Conservation (phyloP, 441 rosid genomes). For the Sinapis alba region DNA sequence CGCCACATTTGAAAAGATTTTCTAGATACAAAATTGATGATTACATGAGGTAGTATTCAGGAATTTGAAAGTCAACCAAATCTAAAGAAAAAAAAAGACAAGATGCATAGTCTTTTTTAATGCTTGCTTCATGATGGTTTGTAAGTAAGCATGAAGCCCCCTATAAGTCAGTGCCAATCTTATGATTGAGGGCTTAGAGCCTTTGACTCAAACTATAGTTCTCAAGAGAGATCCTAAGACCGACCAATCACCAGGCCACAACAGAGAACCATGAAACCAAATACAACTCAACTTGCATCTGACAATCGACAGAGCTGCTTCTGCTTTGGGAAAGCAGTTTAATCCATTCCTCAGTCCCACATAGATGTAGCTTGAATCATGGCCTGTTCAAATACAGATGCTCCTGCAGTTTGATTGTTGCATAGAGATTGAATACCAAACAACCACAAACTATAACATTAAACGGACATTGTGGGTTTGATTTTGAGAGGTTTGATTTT, state of each 20-base stretch:
- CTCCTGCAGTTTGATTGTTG: slow-evolving; percentile 49
- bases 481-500: slow-evolving; percentile 43
- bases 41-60: neutral
- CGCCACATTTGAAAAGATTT: too few relatives aligned
- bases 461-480: neutral
- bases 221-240: slow-evolving; percentile 56
- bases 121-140: neutral
- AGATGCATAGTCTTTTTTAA: too few relatives aligned
- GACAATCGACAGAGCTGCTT: slow-evolving; percentile 30
- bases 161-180: neutral
- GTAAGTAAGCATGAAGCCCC: neutral
- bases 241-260: slow-evolving; percentile 84
- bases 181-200: neutral
- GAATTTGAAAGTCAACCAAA: neutral
- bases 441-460: neutral
- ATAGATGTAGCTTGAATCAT: slow-evolving; percentile 93
- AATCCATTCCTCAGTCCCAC: slow-evolving; percentile 86
- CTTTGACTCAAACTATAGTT: neutral
- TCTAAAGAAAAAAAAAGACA: neutral
- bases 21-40: neutral
- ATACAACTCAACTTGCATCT: slow-evolving; percentile 45
- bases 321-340: slow-evolving; percentile 56
- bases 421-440: neutral
- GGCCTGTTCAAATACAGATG: slow-evolving; percentile 85
- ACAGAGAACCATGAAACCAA: slow-evolving; percentile 84